Evolutionary conservation across 2,329 filamentous ascomycete species (phyloP).

Genomic region (Ambrosiella beaveri): DNA sequence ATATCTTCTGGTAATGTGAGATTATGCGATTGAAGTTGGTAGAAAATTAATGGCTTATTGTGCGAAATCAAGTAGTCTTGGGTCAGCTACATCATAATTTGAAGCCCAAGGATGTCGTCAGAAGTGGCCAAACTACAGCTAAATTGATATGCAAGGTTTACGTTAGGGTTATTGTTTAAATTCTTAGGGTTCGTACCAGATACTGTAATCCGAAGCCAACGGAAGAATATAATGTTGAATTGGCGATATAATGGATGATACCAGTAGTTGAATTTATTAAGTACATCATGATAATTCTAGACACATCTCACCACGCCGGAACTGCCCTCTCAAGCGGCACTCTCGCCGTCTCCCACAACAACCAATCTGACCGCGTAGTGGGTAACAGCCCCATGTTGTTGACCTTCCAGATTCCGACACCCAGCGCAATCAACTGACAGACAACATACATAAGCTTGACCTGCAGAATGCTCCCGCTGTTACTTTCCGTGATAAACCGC

Average conservation of each 20-base stretch:
- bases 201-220: not conserved
- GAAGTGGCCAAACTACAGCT: not conserved
- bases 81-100: not conserved
- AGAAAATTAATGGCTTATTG: not conserved
- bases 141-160: not conserved
- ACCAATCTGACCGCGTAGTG: slow-evolving; percentile 93
- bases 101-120: not conserved
- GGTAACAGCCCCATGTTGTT: slow-evolving; percentile 91
- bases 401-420: slow-evolving; percentile 84
- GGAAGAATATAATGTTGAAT: not conserved
- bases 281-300: not conserved
- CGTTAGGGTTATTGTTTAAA: not conserved
- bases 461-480: slow-evolving; percentile 52
- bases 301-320: slow-evolving; percentile 29
- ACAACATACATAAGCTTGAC: slow-evolving; percentile 78
- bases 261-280: not conserved
- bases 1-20: slow-evolving; percentile 20
- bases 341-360: slow-evolving; percentile 79
- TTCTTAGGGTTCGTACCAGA: not conserved
- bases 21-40: not conserved
- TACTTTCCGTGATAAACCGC: slow-evolving; percentile 72
- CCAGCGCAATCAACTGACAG: slow-evolving; percentile 72
- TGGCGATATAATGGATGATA: not conserved
- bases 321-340: slow-evolving; percentile 49
- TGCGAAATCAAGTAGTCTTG: not conserved